Conservation (phyloP, 2,329 filamentous ascomycete genomes). For the Nemania sp. region DNA sequence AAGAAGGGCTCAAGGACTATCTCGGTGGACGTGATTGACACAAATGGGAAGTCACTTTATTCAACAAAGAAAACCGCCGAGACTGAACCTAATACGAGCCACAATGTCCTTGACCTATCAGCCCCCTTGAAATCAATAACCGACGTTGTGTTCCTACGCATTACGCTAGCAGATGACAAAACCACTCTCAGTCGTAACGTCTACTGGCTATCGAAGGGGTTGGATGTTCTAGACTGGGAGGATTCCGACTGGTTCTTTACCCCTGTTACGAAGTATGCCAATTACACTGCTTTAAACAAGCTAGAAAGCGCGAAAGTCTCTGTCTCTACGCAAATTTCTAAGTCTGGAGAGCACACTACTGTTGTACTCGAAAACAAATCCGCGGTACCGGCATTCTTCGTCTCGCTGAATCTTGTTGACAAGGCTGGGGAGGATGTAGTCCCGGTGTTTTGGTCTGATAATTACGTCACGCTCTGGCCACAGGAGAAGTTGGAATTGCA, state of each 20-base stretch:
- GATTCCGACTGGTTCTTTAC: slow-evolving; percentile 70
- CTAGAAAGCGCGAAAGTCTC: slow-evolving; percentile 56
- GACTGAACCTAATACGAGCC: slow-evolving; percentile 61
- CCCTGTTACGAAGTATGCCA: slow-evolving; percentile 63
- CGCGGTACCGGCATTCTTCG: slow-evolving; percentile 67
- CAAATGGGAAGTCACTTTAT: slow-evolving; percentile 58
- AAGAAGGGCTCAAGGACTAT: slow-evolving; percentile 57
- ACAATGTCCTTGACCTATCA: slow-evolving; percentile 51
- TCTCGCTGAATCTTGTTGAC: slow-evolving; percentile 64
- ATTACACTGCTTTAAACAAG: slow-evolving; percentile 60
- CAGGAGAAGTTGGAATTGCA: slow-evolving; percentile 61
- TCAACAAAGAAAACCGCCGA: slow-evolving; percentile 48
- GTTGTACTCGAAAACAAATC: slow-evolving; percentile 65
- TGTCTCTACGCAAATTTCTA: slow-evolving; percentile 40
- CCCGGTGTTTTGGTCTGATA: slow-evolving; percentile 70
- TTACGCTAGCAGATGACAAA: slow-evolving; percentile 57
- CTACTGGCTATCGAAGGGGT: slow-evolving; percentile 65
- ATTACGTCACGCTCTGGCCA: slow-evolving; percentile 72
- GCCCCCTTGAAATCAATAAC: slow-evolving; percentile 51
- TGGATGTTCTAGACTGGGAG: slow-evolving; percentile 67
- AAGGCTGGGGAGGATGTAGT: slow-evolving; percentile 58
- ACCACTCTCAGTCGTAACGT: slow-evolving; percentile 65
- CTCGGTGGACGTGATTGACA: slow-evolving; percentile 62
- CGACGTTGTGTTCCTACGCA: slow-evolving; percentile 63
- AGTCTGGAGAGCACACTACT: slow-evolving; percentile 18